Conservation (phyloP, 164 flowering plant genomes). For the Nymphaea thermarum region DNA sequence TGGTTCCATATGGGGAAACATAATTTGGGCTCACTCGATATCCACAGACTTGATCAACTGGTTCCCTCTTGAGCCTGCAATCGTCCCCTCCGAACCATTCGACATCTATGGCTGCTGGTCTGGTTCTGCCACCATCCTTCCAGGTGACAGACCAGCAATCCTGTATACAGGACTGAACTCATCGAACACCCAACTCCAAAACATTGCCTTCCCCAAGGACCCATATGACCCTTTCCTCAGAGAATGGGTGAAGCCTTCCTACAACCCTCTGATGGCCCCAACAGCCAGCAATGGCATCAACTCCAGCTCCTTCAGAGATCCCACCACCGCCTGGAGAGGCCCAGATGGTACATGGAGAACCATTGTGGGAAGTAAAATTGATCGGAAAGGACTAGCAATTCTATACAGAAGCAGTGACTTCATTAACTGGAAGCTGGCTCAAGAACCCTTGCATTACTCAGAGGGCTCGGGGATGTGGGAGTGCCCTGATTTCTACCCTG, state of each 20-base stretch:
- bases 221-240: constrained; percentile 28
- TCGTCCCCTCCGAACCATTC: constrained; percentile 21
- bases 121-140: constrained; percentile 47
- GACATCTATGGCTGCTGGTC: constrained; percentile 39
- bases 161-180: constrained; percentile 39
- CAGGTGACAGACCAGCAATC: constrained; percentile 26
- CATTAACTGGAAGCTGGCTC: constrained; percentile 35
- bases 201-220: constrained; percentile 33
- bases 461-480: constrained; percentile 67
- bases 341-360: constrained; percentile 47
- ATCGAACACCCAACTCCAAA: constrained; percentile 23
- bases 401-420: constrained; percentile 63
- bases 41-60: constrained; percentile 42
- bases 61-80: constrained; percentile 23
- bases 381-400: constrained; percentile 32
- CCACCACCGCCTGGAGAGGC: constrained; percentile 32
- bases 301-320: constrained; percentile 26
- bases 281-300: constrained; percentile 7
- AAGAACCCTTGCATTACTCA: constrained; percentile 51
- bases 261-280: constrained; percentile 30
- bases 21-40: constrained; percentile 42
- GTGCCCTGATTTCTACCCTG: constrained; percentile 83
- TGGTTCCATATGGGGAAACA: constrained; percentile 35
- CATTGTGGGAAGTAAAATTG: constrained; percentile 33
- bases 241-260: constrained; percentile 30